These are phyloP conservation scores for Salix suchowensis DNA, from an alignment of 345 rosid genomes.

Conservation along the genomic window DNA sequence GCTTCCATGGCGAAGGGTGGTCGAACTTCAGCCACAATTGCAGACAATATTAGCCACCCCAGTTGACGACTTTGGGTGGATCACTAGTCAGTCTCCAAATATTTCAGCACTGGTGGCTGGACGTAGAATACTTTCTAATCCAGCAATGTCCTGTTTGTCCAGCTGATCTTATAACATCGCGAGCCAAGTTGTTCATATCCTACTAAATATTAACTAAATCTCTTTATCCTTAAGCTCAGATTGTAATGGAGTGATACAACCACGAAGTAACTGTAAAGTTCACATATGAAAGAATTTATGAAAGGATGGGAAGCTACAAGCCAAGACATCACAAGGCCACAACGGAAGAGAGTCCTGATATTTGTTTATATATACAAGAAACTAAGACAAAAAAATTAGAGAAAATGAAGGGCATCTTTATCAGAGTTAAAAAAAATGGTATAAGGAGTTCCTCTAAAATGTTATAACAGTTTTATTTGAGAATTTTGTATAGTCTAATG, in stretches of 20 bases:
- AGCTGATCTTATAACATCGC: background rate
- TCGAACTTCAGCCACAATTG: background rate
- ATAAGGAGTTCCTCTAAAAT: constrained; percentile 25
- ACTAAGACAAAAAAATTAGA: background rate
- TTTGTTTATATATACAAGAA: background rate
- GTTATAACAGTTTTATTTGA: constrained; percentile 36
- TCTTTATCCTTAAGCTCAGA: background rate
- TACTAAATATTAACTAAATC: background rate
- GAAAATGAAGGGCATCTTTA: constrained; percentile 3
- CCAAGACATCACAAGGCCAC: no score
- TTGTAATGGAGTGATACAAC: background rate
- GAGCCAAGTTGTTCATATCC: background rate
- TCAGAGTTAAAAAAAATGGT: constrained; percentile 17
- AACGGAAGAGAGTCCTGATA: background rate
- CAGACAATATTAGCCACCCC: background rate
- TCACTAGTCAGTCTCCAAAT: background rate
- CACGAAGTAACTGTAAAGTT: background rate
- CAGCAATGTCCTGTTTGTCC: background rate
- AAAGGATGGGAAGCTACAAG: background rate
- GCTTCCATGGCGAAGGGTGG: no score
- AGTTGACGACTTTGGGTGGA: background rate
- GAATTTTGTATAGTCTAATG: constrained; percentile 40
- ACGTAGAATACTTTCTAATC: background rate
- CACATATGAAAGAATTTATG: background rate
- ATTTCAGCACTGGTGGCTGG: background rate